Conservation (phyloP, 768 basidiomycete species). For the Fomitopsis serialis region DNA sequence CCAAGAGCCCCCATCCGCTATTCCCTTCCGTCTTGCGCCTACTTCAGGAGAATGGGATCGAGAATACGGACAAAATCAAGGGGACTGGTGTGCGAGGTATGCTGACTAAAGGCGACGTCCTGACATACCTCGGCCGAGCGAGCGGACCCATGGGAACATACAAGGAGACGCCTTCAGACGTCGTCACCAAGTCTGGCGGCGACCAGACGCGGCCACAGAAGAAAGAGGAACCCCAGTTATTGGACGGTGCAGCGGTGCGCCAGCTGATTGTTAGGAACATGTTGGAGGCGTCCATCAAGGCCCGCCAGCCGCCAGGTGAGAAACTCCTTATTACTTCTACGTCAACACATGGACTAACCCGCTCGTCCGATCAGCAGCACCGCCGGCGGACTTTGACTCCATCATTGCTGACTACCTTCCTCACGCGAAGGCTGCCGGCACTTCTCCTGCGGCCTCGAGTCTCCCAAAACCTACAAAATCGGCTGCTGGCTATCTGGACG, state of each 20-base stretch:
- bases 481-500: slow-evolving; percentile 14
- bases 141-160: slow-evolving; percentile 72
- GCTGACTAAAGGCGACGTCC: slow-evolving; percentile 94
- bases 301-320: slow-evolving; percentile 40
- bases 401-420: slow-evolving; percentile 72
- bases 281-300: slow-evolving; percentile 48
- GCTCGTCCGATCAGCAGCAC: slow-evolving; percentile 24
- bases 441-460: slow-evolving; percentile 10
- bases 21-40: slow-evolving; percentile 90
- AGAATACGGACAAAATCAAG: slow-evolving; percentile 60
- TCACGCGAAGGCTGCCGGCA: slow-evolving; percentile 15
- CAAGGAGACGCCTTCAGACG: slow-evolving; percentile 37
- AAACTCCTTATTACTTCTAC: no score
- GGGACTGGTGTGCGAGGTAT: slow-evolving; percentile 90
- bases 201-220: slow-evolving; percentile 38
- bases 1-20: slow-evolving; percentile 60
- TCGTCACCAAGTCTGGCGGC: slow-evolving; percentile 16
- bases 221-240: slow-evolving; percentile 28
- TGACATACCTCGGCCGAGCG: slow-evolving; percentile 81
- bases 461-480: slow-evolving; percentile 16
- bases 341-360: slow-evolving; percentile 4
- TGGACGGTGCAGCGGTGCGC: slow-evolving; percentile 64
- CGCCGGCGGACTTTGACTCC: slow-evolving; percentile 61
- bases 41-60: slow-evolving; percentile 56
- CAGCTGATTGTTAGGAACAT: slow-evolving; percentile 59